A percentile compares a stretch with the other conserved stretches of the same genome.
Conservation (phyloP, 1,284 basidiomycete species). For the Phlebopus sp. region DNA sequence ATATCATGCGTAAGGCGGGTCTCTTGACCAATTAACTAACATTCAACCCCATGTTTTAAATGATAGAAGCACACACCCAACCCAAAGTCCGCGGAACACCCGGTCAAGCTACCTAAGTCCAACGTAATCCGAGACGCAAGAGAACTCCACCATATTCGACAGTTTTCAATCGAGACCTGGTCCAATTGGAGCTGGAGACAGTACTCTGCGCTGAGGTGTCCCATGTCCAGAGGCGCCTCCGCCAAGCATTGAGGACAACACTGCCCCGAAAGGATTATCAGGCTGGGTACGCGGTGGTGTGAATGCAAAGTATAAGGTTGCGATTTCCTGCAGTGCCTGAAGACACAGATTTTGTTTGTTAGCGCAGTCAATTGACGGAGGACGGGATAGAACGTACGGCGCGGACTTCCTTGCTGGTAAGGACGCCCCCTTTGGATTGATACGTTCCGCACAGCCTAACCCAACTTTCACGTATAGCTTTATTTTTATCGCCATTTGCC, state of each 20-base stretch:
- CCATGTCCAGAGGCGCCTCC: slow-evolving; percentile 48
- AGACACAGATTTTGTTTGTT: slow-evolving; percentile 1
- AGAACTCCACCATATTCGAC: neutral
- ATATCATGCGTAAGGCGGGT: too few relatives aligned
- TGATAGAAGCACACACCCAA: neutral
- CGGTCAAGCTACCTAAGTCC: neutral
- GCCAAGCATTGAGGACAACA: slow-evolving; percentile 80
- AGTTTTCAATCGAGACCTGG: slow-evolving; percentile 37
- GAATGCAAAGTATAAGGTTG: slow-evolving; percentile 78
- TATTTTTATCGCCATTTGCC: slow-evolving; percentile 73
- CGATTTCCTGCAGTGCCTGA: slow-evolving; percentile 52
- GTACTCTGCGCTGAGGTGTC: slow-evolving; percentile 36
- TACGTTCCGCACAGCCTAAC: slow-evolving; percentile 80
- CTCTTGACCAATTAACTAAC: too few relatives aligned
- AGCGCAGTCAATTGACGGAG: neutral
- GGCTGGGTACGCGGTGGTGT: slow-evolving; percentile 66
- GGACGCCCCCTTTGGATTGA: slow-evolving; percentile 59
- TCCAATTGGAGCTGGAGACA: slow-evolving; percentile 38
- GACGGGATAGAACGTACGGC: slow-evolving; percentile 48
- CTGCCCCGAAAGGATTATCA: slow-evolving; percentile 78
- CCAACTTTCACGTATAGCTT: slow-evolving; percentile 76
- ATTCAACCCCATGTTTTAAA: too few relatives aligned
- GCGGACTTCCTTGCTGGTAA: slow-evolving; percentile 70
- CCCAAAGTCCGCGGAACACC: slow-evolving; percentile 1
- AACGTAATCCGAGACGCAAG: neutral